Percentiles rank a stretch among this genome's conserved stretches.
Conservation (phyloP, 1,284 basidiomycete genomes). For the Xerocomus nothofagi region DNA sequence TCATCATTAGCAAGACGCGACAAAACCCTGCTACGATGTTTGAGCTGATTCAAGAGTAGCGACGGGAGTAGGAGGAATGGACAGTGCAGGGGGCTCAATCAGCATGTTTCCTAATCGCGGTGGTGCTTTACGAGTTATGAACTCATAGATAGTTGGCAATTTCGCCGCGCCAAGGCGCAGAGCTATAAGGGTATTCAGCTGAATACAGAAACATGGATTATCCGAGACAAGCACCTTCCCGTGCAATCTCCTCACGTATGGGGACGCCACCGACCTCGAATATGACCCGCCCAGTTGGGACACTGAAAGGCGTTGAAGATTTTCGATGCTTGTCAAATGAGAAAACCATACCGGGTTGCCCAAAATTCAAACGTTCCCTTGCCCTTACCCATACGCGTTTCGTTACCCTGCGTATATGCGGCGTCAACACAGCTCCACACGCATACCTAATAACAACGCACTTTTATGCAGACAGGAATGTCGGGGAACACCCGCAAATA, state of each 20-base stretch:
- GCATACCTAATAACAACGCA: slow-evolving; percentile 31
- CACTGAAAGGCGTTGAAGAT: slow-evolving; percentile 46
- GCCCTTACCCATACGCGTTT: slow-evolving; percentile 99
- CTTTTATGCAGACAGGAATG: slow-evolving; percentile 97
- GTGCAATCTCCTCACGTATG: slow-evolving; percentile 90
- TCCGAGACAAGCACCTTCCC: slow-evolving; percentile 62
- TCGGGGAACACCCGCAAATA: slow-evolving; percentile 94
- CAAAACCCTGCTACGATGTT: slow-evolving; percentile 3
- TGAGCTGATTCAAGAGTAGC: slow-evolving; percentile 12
- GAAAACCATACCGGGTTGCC: slow-evolving; percentile 77
- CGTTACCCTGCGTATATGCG: slow-evolving; percentile 73
- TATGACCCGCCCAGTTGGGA: slow-evolving; percentile 88
- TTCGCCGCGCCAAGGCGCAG: slow-evolving; percentile 89
- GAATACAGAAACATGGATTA: background rate
- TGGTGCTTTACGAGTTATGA: slow-evolving; percentile 70
- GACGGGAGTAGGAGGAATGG: slow-evolving; percentile 18
- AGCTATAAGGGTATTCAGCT: slow-evolving; percentile 47
- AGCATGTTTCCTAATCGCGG: slow-evolving; percentile 80
- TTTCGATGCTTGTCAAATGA: background rate
- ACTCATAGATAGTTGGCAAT: slow-evolving; percentile 88
- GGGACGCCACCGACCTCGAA: slow-evolving; percentile 93
- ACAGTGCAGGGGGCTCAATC: slow-evolving; percentile 40
- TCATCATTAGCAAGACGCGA: background rate
- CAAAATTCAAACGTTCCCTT: slow-evolving; percentile 98
- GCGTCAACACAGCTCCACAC: slow-evolving; percentile 2